Base-by-base conservation (phyloP, 2,329 filamentous ascomycete species). In the Sclerotinia trifoliorum region DNA sequence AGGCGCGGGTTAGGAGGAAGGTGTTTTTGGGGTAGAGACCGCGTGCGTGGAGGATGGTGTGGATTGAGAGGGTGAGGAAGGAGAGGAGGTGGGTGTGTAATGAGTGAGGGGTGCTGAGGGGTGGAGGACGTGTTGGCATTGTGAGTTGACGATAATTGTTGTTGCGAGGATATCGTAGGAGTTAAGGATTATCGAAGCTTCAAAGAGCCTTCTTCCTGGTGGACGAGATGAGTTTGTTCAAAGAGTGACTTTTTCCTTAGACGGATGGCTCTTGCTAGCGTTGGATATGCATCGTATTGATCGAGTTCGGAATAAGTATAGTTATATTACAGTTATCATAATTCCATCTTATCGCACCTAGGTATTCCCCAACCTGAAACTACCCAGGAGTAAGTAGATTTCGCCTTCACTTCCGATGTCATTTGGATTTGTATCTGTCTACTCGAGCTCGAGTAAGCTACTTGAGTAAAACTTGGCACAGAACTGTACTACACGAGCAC, bases 41-140 rank as follows among this genome's bases (percentile, higher is more conserved):
- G 71, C 89, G 87, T 56, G 90, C 83, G 78, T 87, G 90, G 68
- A 92, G 83, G 73, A 92, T 88, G 69, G 89, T 89, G 78, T 92
- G 89, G 71, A 89, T 86, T 70, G 88, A 86, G 66, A 90, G 87
- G 70, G 85, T 88, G 60, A 92, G 84, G 80, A 92, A 91, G 77
- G 85, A 71, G 84, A 84, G 76, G 91, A 88, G 67, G 85, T 84
- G 67, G 81, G 78, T 72, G 87, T 81, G 73, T 5, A 88, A 81
- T 61, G 81, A 79, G 69, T 73, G 68, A 51, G 70, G 65, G 21
- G 57, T 63, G 17, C 65, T 46, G 65, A 67, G 56, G 5, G 56
- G 51, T 15, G 58, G 65, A 10, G 58, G 39, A 17, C 17, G 60
- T 67, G 71, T 57, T 54, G 70, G 46, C 66, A 73, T 71, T 26